Evolutionary conservation across 805 yeast genomes (phyloP), one percentile per base, ranked within the genome.

Genomic region (Candida succiphila): DNA sequence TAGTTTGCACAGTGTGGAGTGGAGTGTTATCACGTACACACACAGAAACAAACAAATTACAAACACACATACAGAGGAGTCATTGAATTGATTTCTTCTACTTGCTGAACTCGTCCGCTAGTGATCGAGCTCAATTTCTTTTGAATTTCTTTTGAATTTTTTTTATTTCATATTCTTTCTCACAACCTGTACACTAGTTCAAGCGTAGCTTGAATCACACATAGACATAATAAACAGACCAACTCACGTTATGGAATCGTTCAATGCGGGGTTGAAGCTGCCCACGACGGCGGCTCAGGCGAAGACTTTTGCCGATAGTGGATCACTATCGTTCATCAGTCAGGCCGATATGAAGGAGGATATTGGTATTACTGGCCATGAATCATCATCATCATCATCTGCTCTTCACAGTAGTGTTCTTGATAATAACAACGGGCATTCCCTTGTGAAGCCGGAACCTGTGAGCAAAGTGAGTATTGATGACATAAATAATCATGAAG

Each of bases 241-340:
- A n/a, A n/a, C n/a, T n/a, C n/a, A n/a, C n/a, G n/a, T 23, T 15
- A 79, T 80, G 87, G 86, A 80, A 50, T 75, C 87, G 7, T 10
- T 21, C 10, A 21, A 21, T 21, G n/a, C n/a, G n/a, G n/a, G n/a
- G 30, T 65, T 80, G 39, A 75, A 79, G 41, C 68, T 78, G 40
- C 89, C 89, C 39, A 77, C 81, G 16, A 80, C 83, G 15, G 85
- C 88, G 10, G 83, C 82, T 5, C 73, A 75, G 49, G 89, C 89
- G 9, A 74, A 72, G 49, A 78, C 76, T 29, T 81, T 80, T 53
- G 75, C 81, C 27, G 78, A 80, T 19, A 72, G 75, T 27, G 70
- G 74, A 25, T 75, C 85, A 17, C 62, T 78, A 34, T 67, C 78
- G 15, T 75, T 6, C 10, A 73, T 69, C 63, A 67, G 71, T 17